A percentile compares a stretch with the other conserved stretches of the same genome.
Evolutionary conservation across 345 rosid genomes (phyloP).

Genomic region (Lepidium didymum): DNA sequence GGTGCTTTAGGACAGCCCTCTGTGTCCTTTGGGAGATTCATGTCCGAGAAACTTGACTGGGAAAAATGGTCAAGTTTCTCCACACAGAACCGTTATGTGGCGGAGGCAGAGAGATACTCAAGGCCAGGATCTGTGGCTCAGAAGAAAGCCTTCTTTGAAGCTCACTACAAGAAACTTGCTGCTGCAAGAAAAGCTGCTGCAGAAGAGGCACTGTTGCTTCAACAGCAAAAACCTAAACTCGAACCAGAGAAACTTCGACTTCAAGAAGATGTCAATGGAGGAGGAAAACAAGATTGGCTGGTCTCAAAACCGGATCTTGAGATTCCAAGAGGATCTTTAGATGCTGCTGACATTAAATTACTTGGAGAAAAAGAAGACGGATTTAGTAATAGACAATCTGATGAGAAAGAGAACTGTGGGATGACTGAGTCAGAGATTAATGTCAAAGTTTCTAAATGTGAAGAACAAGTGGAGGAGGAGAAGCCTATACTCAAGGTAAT

Average conservation of each 20-base stretch:
- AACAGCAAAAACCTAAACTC: constrained; percentile 26
- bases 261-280: constrained; percentile 10
- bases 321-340: not conserved
- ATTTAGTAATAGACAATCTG: constrained; percentile 7
- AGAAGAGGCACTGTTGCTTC: constrained; percentile 50
- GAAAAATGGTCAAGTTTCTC: constrained; percentile 86
- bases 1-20: constrained; percentile 61
- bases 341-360: constrained; percentile 1
- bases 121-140: constrained; percentile 84
- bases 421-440: constrained; percentile 7
- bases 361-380: constrained; percentile 19
- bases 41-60: constrained; percentile 85
- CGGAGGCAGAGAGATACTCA: constrained; percentile 71
- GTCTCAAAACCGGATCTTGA: not conserved
- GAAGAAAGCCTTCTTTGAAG: constrained; percentile 86
- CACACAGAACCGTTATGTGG: constrained; percentile 56
- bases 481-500: constrained; percentile 44
- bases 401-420: constrained; percentile 35
- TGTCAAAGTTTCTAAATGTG: not conserved
- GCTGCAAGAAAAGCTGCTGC: constrained; percentile 71
- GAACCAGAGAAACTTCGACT: constrained; percentile 18
- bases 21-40: constrained; percentile 82
- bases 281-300: not conserved
- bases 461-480: not conserved
- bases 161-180: constrained; percentile 73